phyloP scores from a whole-genome alignment of 1,284 basidiomycete species.

The Farysia itapuensis region DNA sequence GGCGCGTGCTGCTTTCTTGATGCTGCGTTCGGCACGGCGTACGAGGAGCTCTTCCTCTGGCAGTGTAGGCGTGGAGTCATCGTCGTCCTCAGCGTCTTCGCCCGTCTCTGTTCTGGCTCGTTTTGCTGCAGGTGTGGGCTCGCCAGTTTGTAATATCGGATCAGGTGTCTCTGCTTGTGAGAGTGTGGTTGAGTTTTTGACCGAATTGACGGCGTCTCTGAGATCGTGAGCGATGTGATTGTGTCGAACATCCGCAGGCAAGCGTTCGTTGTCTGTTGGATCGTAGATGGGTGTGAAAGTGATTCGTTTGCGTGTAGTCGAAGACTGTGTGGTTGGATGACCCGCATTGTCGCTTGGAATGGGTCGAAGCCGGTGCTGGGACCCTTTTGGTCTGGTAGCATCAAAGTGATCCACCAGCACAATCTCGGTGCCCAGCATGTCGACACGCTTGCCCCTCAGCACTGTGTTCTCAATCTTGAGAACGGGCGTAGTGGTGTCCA shows the following conservation, averaged over 20 bases:
- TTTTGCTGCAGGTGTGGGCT: not conserved
- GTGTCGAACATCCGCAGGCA: not conserved
- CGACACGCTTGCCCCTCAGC: slow-evolving; percentile 8
- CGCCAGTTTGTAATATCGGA: no score
- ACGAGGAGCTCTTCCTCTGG: not conserved
- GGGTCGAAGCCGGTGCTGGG: slow-evolving; percentile 13
- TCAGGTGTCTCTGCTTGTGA: not conserved
- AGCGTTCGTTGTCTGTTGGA: not conserved
- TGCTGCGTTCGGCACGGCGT: not conserved
- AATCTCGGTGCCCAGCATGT: slow-evolving; percentile 24
- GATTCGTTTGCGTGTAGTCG: slow-evolving; percentile 8
- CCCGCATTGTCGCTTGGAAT: slow-evolving; percentile 1
- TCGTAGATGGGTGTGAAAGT: slow-evolving; percentile 24
- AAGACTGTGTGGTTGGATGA: slow-evolving; percentile 1
- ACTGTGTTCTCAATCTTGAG: slow-evolving; percentile 30
- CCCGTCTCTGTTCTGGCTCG: not conserved
- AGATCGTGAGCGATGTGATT: not conserved
- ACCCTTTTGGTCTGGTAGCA: slow-evolving; percentile 2
- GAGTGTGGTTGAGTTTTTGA: not conserved
- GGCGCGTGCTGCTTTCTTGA: not conserved
- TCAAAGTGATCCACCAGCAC: slow-evolving; percentile 17
- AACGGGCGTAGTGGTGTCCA: slow-evolving; percentile 14
- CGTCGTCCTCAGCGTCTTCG: not conserved
- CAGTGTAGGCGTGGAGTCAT: not conserved
- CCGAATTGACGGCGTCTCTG: not conserved